Base-by-base conservation (phyloP, 495 filamentous ascomycete genomes). In the Sabuloglossum arenarium region DNA sequence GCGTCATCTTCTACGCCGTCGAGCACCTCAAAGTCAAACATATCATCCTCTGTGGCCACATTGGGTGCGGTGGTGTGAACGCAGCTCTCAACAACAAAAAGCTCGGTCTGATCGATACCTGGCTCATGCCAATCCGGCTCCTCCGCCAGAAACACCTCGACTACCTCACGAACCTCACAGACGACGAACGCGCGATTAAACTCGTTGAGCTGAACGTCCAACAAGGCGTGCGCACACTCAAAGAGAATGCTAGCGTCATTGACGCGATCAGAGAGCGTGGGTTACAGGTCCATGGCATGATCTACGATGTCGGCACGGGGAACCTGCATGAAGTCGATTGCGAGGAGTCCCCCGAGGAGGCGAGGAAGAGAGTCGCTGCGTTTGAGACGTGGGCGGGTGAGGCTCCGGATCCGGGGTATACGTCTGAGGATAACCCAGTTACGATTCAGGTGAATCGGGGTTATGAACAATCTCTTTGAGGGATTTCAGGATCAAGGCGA, bases 1-100 rank as follows among this genome's bases (percentile, higher is more conserved):
- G 78, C 56, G 88, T 91, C n/a, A 80, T 95, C 70, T 81, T 88
- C 62, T 95, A 83, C 65, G 82, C 86, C 56, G 85, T 94, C 43
- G 68, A 61, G 29, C 70, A 81, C 63, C 73, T 95, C 31, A 79
- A 80, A 51, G 87, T 95, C 60, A 75, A 84, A 67, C 84, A 89
- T 67, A 72, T 95, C 34, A 79, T 95, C 47, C 74, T 95, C 24
- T 89, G 84, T 69, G 88, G 88, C 0, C 88, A 95, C 70, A 83
- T 84, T 1, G 68, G 68, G 52, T 95, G 88, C 69, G 88, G 88
- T 19, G 88, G 88, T 21, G 83, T 84, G 1, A 74, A 71, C 0
- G 87, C 80, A 0, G 77, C 85, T 0, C 71, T 94, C 52, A 71
- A 72, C 12, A 80, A 86, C 64, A 66, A 67, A 55, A 77, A 80